Conservation (phyloP, 2,329 filamentous ascomycete species). For the Basipetospora chlamydospora region DNA sequence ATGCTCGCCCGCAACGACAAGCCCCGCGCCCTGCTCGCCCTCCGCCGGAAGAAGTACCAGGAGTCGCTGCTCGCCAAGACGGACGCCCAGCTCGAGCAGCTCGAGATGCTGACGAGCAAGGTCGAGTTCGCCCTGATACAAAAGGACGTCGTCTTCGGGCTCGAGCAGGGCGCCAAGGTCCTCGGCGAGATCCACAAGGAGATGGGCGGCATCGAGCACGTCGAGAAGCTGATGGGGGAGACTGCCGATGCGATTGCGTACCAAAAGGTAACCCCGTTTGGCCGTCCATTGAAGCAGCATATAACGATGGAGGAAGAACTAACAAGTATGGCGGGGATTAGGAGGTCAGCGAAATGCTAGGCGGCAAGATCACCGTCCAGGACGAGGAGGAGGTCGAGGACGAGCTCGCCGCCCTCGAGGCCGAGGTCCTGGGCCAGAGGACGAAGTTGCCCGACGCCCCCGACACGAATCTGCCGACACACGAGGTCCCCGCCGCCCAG, state of each 20-base stretch:
- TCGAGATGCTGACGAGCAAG: constrained; percentile 74
- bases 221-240: constrained; percentile 92
- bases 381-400: constrained; percentile 98
- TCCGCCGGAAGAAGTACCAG: constrained; percentile 94
- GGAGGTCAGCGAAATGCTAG: constrained; percentile 88
- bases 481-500: constrained; percentile 2
- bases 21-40: constrained; percentile 65
- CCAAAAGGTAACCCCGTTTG: no score
- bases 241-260: constrained; percentile 82
- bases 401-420: constrained; percentile 70
- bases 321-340: no score
- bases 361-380: constrained; percentile 75
- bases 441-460: constrained; percentile 15
- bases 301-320: no score
- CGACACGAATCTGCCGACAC: constrained; percentile 7
- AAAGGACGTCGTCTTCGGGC: constrained; percentile 85
- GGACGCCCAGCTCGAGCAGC: constrained; percentile 81
- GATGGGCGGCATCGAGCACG: constrained; percentile 87
- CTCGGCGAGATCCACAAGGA: constrained; percentile 84
- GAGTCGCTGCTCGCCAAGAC: constrained; percentile 79
- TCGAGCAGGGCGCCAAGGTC: constrained; percentile 83
- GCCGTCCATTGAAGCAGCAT: no score
- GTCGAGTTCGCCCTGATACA: constrained; percentile 96
- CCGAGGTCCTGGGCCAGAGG: constrained; percentile 14
- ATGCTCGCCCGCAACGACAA: constrained; percentile 73